phyloP scores from a whole-genome alignment of 495 filamentous ascomycete genomes.

The Neurospora hispaniola region DNA sequence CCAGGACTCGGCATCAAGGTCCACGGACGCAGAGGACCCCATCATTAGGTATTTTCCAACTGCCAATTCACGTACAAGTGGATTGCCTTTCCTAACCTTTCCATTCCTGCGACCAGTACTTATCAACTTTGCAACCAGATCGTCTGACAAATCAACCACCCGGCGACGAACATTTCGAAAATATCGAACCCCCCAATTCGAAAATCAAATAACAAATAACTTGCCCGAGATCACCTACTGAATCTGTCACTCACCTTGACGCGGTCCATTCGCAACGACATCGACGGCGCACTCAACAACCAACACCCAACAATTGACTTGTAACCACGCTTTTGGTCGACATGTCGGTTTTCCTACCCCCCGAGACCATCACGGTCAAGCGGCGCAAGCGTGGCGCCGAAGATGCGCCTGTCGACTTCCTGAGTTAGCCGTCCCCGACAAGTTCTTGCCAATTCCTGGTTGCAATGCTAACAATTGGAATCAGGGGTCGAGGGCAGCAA shows the following conservation, averaged over 20 bases:
- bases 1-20: not conserved
- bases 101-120: not conserved
- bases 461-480: constrained; percentile 4
- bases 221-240: not conserved
- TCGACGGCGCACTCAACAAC: not conserved
- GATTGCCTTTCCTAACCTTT: not conserved
- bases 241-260: not conserved
- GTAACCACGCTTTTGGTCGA: not conserved
- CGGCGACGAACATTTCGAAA: not conserved
- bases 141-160: not conserved
- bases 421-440: constrained; percentile 29
- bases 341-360: constrained; percentile 37
- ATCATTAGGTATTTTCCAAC: not conserved
- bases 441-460: not conserved
- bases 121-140: not conserved
- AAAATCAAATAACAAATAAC: not conserved
- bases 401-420: constrained; percentile 40
- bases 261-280: not conserved
- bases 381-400: constrained; percentile 43
- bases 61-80: not conserved
- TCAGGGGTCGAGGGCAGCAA: constrained; percentile 25
- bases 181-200: not conserved
- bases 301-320: not conserved
- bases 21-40: not conserved
- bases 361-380: constrained; percentile 42